These are phyloP conservation scores for Backusella circina DNA, from an alignment of 192 early-diverging fungal species.

Conservation along the genomic window DNA sequence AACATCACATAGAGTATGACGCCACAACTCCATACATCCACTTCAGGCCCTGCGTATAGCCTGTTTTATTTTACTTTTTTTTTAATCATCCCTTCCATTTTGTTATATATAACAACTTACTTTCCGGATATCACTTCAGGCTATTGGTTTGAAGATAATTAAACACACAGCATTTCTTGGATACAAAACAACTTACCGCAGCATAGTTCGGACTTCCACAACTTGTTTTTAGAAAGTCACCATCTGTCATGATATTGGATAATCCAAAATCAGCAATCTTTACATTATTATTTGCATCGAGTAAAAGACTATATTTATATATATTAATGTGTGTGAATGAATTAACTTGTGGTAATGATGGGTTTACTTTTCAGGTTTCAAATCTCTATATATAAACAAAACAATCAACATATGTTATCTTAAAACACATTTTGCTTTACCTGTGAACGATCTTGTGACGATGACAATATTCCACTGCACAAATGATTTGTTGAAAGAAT, in stretches of 20 bases:
- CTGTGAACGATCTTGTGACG: constrained; percentile 82
- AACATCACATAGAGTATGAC: constrained; percentile 50
- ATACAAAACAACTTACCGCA: constrained; percentile 43
- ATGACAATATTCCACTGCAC: constrained; percentile 94
- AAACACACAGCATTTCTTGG: not conserved
- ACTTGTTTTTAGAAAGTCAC: constrained; percentile 82
- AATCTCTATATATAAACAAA: constrained; percentile 43
- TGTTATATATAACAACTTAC: constrained; percentile 24
- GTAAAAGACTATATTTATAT: constrained; percentile 69
- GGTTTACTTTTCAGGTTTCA: constrained; percentile 78
- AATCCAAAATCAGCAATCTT: constrained; percentile 99
- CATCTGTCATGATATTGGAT: constrained; percentile 88
- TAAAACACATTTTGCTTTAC: not conserved
- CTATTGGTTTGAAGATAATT: constrained; percentile 5
- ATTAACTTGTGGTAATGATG: not conserved
- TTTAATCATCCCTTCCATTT: not conserved
- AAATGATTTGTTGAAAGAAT: constrained; percentile 97
- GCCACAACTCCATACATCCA: constrained; percentile 97
- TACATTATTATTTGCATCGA: constrained; percentile 89
- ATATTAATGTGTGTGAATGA: not conserved
- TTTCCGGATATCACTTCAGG: constrained; percentile 86
- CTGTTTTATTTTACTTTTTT: not conserved
- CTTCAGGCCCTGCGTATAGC: constrained; percentile 92
- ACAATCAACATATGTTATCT: not conserved
- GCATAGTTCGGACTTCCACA: constrained; percentile 87